A percentile compares a stretch with the other conserved stretches of the same genome.
Conservation (phyloP, 2,329 filamentous ascomycete species). For the Calonectria henricotiae region DNA sequence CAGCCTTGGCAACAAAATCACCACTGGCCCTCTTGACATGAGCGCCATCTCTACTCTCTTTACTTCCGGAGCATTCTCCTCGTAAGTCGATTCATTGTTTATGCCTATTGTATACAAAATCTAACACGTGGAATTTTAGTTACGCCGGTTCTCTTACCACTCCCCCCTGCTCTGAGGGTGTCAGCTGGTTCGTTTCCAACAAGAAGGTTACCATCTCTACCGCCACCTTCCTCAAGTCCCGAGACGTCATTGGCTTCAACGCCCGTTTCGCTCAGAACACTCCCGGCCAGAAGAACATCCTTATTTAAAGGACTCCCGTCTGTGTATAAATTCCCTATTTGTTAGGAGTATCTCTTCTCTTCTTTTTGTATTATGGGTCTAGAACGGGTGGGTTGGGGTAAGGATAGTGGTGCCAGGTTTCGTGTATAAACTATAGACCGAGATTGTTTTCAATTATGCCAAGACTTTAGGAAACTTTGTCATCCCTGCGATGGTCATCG, state of each 20-base stretch:
- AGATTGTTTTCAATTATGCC: background rate
- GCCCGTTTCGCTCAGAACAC: conserved; percentile 69
- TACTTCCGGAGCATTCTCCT: conserved; percentile 53
- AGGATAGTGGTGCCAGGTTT: background rate
- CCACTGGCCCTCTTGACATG: conserved; percentile 57
- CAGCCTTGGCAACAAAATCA: conserved; percentile 59
- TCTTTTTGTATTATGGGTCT: background rate
- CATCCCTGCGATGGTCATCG: conserved; percentile 5
- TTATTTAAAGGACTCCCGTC: background rate
- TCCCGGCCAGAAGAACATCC: conserved; percentile 55
- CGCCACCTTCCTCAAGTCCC: conserved; percentile 67
- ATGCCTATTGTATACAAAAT: background rate
- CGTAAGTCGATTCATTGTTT: conserved; percentile 47
- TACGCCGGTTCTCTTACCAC: conserved; percentile 77
- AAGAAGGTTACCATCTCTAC: conserved; percentile 66
- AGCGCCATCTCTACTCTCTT: conserved; percentile 61
- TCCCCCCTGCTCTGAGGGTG: conserved; percentile 73
- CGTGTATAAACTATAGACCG: conserved; percentile 2
- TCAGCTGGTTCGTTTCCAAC: conserved; percentile 69
- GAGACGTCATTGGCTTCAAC: conserved; percentile 72
- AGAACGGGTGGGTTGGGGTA: background rate
- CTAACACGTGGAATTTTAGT: conserved; percentile 39
- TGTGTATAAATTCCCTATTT: background rate
- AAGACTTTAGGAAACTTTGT: background rate
- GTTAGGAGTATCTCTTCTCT: background rate